These are phyloP conservation scores for Penicillium olsonii DNA, from an alignment of 2,329 filamentous ascomycete genomes.

Conservation along the genomic window DNA sequence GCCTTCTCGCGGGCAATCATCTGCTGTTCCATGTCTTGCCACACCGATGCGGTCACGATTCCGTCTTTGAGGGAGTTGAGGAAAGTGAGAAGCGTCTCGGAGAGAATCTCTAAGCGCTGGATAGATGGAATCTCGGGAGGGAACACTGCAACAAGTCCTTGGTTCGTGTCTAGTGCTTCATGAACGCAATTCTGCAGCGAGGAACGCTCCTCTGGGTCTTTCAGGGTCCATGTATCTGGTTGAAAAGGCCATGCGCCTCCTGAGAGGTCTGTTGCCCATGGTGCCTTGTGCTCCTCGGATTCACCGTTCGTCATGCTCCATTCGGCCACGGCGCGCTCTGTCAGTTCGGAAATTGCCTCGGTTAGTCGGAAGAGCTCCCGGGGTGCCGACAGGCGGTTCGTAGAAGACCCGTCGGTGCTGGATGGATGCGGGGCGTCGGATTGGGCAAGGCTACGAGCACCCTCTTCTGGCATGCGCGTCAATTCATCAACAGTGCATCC, in stretches of 20 bases:
- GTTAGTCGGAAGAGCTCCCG: constrained; percentile 88
- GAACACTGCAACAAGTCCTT: constrained; percentile 62
- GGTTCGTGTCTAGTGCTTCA: constrained; percentile 73
- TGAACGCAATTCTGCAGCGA: constrained; percentile 48
- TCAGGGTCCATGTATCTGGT: constrained; percentile 50
- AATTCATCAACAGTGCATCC: constrained; percentile 86
- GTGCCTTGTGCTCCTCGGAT: constrained; percentile 33
- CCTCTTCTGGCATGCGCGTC: constrained; percentile 76
- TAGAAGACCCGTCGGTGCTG: constrained; percentile 31
- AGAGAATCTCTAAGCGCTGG: constrained; percentile 72
- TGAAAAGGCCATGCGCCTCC: constrained; percentile 61
- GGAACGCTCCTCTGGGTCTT: constrained; percentile 43
- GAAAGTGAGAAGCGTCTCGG: constrained; percentile 72
- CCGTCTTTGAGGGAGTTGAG: constrained; percentile 75
- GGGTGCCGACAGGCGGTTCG: constrained; percentile 72
- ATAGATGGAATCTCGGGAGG: constrained; percentile 63
- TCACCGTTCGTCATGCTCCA: constrained; percentile 60
- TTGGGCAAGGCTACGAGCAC: constrained; percentile 67
- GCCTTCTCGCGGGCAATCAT: constrained; percentile 52
- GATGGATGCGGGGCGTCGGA: constrained; percentile 33
- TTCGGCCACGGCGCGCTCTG: constrained; percentile 61
- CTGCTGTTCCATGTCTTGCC: constrained; percentile 67
- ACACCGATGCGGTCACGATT: constrained; percentile 69
- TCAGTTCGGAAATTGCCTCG: constrained; percentile 68
- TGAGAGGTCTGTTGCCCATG: constrained; percentile 54